Evolutionary conservation across 2,329 filamentous ascomycete genomes (phyloP), one percentile per base, ranked within the genome.

Genomic region (Penicillium sp.): DNA sequence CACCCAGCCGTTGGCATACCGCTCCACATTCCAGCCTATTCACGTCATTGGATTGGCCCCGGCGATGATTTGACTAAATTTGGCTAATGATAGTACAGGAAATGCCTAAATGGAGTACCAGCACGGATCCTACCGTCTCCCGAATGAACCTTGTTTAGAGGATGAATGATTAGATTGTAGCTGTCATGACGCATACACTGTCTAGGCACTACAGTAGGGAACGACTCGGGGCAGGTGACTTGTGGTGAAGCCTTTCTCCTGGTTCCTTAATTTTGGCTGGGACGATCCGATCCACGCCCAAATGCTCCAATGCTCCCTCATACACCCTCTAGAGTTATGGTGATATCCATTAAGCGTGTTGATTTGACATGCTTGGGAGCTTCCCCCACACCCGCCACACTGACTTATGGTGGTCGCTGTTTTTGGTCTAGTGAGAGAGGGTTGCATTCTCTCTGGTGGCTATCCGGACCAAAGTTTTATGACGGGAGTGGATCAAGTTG

Each of bases 371-470:
- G 45, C 53, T 51, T 50, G 31, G 9, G 40, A 22, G 25, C 20
- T 53, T 29, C 48, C 59, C 48, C 56, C 44, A 53, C 52, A 57
- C 64, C 68, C 64, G 59, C 68, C 61, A 60, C 56, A 50, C 43
- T 49, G 56, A 59, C 60, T 58, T 58, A 65, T 67, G 65, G 57
- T 49, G 45, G 33, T 26, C 57, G 58, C 69, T 69, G 70, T 52
- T 71, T 73, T 62, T 59, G 67, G 72, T 44, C 61, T 69, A 70
- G 68, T 63, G 55, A 61, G 43, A 29, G 55, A 59, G 56, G 63
- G 68, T 69, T 69, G 58, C 71, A 74, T 74, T 74, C 67, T 63
- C 55, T 35, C 53, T 53, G 58, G 70, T 73, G 72, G 71, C 70
- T 68, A 66, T 66, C 58, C 44, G 55, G 48, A 51, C 55, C 53